A percentile compares a stretch with the other conserved stretches of the same genome.
phyloP scores from a whole-genome alignment of 768 basidiomycete species.

The Termitomyces titanicus region DNA sequence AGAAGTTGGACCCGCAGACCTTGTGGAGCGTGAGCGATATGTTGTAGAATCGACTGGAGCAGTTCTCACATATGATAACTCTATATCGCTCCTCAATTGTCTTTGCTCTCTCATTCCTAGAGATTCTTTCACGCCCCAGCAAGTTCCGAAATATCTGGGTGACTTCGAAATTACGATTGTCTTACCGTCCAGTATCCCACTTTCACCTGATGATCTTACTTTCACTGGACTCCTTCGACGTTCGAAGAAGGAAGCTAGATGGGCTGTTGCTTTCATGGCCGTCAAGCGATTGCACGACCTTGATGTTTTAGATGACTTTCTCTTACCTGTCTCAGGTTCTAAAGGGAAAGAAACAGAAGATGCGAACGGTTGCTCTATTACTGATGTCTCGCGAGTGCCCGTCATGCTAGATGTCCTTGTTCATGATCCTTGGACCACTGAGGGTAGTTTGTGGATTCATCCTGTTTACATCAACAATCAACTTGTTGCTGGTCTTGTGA shows the following conservation, averaged over 20 bases:
- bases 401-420: conserved; percentile 57
- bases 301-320: conserved; percentile 79
- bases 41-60: conserved; percentile 72
- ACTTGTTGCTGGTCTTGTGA: conserved; percentile 58
- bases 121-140: conserved; percentile 62
- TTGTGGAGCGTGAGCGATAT: conserved; percentile 66
- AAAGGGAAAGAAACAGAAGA: conserved; percentile 48
- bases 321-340: conserved; percentile 64
- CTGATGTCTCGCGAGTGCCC: conserved; percentile 43
- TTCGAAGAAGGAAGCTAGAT: conserved; percentile 79
- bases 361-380: conserved; percentile 49
- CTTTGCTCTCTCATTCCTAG: conserved; percentile 77
- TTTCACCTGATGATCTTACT: conserved; percentile 48
- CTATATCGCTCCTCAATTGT: conserved; percentile 65
- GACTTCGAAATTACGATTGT: conserved; percentile 55
- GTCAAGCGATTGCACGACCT: conserved; percentile 64
- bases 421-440: conserved; percentile 64
- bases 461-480: conserved; percentile 47
- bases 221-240: conserved; percentile 57
- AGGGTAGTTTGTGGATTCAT: conserved; percentile 60
- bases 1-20: conserved; percentile 47
- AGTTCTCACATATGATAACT: conserved; percentile 73
- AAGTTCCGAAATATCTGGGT: conserved; percentile 58
- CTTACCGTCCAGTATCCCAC: conserved; percentile 66
- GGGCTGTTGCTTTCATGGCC: conserved; percentile 78